Percentiles rank a stretch among this genome's conserved stretches.
Evolutionary conservation across 495 filamentous ascomycete species (phyloP).

Genomic region (Sordaria brevicollis): DNA sequence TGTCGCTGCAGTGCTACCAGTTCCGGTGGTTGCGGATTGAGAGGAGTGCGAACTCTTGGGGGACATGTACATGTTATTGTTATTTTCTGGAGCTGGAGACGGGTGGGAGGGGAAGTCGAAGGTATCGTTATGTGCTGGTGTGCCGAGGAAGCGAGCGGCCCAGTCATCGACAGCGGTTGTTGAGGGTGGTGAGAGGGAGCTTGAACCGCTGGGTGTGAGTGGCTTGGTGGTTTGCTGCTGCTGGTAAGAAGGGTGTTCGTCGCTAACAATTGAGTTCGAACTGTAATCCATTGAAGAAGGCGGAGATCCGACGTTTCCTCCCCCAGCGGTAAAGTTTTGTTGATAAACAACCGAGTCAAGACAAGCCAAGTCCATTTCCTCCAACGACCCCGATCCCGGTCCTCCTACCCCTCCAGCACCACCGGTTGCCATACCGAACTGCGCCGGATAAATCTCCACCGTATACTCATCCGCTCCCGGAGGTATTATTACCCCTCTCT

Average conservation of each 20-base stretch:
- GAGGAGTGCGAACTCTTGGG: not conserved
- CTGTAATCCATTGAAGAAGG: not conserved
- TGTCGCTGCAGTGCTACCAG: too few relatives aligned
- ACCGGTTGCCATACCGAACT: conserved; percentile 19
- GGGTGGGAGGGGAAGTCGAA: not conserved
- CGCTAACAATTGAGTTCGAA: not conserved
- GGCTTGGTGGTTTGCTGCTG: not conserved
- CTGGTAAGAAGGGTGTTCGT: not conserved
- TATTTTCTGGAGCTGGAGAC: not conserved
- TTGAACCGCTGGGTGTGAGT: not conserved
- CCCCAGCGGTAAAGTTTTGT: not conserved
- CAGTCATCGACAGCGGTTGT: not conserved
- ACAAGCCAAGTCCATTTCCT: not conserved
- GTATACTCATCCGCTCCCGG: conserved; percentile 41
- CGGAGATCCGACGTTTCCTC: not conserved
- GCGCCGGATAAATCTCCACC: conserved; percentile 32
- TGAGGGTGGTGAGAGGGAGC: not conserved
- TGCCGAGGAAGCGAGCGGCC: not conserved
- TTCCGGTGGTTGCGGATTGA: not conserved
- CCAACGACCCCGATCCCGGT: not conserved
- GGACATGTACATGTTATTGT: not conserved
- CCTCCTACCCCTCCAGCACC: not conserved
- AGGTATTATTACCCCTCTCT: conserved; percentile 47
- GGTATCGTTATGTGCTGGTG: not conserved
- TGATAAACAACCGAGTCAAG: not conserved